Conservation (phyloP, 2,329 filamentous ascomycete species). For the Xylariaceae sp. region DNA sequence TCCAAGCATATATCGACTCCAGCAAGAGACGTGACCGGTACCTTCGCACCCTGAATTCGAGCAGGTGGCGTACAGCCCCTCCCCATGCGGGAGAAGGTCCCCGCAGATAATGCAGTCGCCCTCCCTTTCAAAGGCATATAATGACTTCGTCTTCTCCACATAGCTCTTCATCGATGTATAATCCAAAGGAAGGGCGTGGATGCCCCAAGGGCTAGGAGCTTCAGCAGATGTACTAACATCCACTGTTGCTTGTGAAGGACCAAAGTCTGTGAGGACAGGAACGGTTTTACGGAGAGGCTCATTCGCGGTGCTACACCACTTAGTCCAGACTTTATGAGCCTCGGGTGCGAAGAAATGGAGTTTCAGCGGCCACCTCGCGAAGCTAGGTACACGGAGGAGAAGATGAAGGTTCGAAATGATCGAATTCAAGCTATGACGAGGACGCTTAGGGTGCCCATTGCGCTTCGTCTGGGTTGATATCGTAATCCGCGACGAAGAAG, state of each 20-base stretch:
- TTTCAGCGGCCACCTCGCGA: conserved; percentile 80
- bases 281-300: conserved; percentile 56
- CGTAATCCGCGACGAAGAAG: conserved; percentile 64
- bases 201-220: conserved; percentile 48
- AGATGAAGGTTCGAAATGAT: conserved; percentile 82
- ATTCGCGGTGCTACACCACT: conserved; percentile 57
- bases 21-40: conserved; percentile 65
- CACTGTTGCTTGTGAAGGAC: conserved; percentile 26
- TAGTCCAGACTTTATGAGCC: conserved; percentile 71
- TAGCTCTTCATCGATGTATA: conserved; percentile 60
- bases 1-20: conserved; percentile 58
- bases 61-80: conserved; percentile 64
- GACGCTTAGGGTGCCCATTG: conserved; percentile 61
- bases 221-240: background rate
- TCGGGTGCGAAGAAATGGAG: conserved; percentile 79
- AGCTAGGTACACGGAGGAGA: conserved; percentile 79
- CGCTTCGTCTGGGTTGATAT: conserved; percentile 57
- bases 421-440: conserved; percentile 66
- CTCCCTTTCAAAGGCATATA: conserved; percentile 62
- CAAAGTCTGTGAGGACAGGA: conserved; percentile 63
- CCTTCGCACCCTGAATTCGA: conserved; percentile 59
- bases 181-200: conserved; percentile 61
- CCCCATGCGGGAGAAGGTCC: conserved; percentile 50
- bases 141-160: conserved; percentile 59
- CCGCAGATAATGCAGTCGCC: conserved; percentile 61